Conservation (phyloP, 805 yeast genomes). For the Ogataea nonfermentans region DNA sequence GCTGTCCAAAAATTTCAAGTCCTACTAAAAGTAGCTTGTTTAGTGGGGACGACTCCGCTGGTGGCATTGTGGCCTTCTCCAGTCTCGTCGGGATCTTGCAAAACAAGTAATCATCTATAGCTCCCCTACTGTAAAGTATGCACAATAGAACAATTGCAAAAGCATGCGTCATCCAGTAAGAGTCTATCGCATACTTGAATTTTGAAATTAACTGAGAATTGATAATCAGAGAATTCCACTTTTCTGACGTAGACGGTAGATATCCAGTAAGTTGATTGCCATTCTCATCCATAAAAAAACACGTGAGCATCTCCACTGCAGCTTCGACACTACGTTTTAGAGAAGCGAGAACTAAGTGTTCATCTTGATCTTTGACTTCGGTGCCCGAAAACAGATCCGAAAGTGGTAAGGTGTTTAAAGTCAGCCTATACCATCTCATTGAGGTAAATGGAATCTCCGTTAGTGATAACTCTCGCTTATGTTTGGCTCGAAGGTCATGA, state of each 20-base stretch:
- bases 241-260: conserved; percentile 13
- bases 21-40: conserved; percentile 18
- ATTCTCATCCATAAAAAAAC: conserved; percentile 12
- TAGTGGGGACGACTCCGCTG: conserved; percentile 17
- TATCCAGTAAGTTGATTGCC: conserved; percentile 11
- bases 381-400: conserved; percentile 11
- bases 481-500: conserved; percentile 3
- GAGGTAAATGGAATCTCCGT: conserved; percentile 22
- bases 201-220: conserved; percentile 3
- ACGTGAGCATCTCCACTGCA: conserved; percentile 19
- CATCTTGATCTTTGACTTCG: conserved; percentile 7
- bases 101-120: conserved; percentile 18
- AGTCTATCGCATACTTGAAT: conserved; percentile 16
- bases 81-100: conserved; percentile 14
- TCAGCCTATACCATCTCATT: conserved; percentile 20
- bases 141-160: conserved; percentile 18
- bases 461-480: background rate
- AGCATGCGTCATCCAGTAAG: conserved; percentile 24
- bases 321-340: conserved; percentile 19
- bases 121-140: conserved; percentile 18
- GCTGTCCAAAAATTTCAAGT: conserved; percentile 10
- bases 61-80: conserved; percentile 14
- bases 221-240: conserved; percentile 10
- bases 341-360: conserved; percentile 13
- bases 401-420: conserved; percentile 13